A percentile compares a stretch with the other conserved stretches of the same genome.
Conservation (phyloP, 164 flowering plant species). For the Vitis rotundifolia region DNA sequence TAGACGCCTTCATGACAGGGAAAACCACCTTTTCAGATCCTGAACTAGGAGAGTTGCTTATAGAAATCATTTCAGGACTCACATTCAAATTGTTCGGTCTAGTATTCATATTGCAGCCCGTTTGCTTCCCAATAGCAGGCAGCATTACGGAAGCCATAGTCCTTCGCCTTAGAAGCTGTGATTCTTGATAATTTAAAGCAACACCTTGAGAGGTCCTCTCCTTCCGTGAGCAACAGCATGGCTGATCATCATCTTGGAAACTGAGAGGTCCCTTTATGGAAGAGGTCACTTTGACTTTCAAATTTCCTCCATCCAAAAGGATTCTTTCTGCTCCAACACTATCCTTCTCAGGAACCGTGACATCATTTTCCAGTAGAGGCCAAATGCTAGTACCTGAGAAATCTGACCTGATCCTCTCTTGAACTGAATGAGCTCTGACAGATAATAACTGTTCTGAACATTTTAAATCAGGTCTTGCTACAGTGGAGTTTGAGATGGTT, state of each 20-base stretch:
- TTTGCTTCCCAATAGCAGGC: slow-evolving; percentile 34
- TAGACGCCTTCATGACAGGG: slow-evolving; percentile 26
- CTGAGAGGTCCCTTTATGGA: slow-evolving; percentile 29
- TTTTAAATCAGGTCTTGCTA: slow-evolving; percentile 28
- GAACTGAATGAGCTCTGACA: slow-evolving; percentile 15
- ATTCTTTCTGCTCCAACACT: slow-evolving; percentile 24
- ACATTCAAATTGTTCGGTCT: slow-evolving; percentile 15
- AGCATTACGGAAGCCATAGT: slow-evolving; percentile 21
- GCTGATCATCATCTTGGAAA: slow-evolving; percentile 35
- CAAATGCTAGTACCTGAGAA: slow-evolving; percentile 17
- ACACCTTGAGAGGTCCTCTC: slow-evolving; percentile 38
- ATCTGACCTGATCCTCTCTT: slow-evolving; percentile 24
- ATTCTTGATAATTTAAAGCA: slow-evolving; percentile 36
- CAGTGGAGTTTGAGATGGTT: slow-evolving; percentile 43
- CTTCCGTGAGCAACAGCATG: slow-evolving; percentile 60
- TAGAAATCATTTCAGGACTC: slow-evolving; percentile 28
- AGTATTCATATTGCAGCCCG: slow-evolving; percentile 7
- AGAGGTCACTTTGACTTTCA: slow-evolving; percentile 16
- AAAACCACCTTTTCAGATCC: slow-evolving; percentile 23
- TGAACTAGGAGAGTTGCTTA: slow-evolving; percentile 16
- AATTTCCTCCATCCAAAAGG: slow-evolving; percentile 19
- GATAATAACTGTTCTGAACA: slow-evolving; percentile 20
- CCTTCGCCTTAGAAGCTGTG: slow-evolving; percentile 38
- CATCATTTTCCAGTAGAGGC: slow-evolving; percentile 17
- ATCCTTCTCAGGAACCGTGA: slow-evolving; percentile 13